These are phyloP conservation scores for Ogataea ganodermae DNA, from an alignment of 805 yeast species.

Conservation along the genomic window DNA sequence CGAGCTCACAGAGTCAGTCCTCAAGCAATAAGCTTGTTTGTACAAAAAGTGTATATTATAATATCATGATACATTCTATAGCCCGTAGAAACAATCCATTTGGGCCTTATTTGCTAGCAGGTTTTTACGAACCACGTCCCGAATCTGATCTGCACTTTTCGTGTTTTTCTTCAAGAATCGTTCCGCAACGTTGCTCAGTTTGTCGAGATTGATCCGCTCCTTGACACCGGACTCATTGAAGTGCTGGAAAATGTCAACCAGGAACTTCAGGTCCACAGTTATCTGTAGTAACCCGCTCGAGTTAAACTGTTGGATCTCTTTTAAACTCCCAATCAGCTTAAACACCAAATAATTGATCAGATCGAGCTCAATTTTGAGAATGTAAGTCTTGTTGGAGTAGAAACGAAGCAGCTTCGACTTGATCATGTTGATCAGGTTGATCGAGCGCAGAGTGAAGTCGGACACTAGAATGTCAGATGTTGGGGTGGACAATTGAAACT, in stretches of 20 bases:
- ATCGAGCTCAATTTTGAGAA: conserved; percentile 25
- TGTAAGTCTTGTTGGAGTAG: conserved; percentile 23
- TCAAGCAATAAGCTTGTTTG: conserved; percentile 15
- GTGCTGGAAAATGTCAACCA: conserved; percentile 24
- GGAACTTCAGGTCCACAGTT: conserved; percentile 27
- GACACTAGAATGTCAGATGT: conserved; percentile 22
- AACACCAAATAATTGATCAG: conserved; percentile 25
- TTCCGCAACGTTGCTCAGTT: conserved; percentile 23
- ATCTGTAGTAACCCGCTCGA: conserved; percentile 28
- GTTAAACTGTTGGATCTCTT: conserved; percentile 27
- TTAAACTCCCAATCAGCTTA: conserved; percentile 26
- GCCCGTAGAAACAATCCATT: conserved; percentile 29
- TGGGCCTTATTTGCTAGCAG: conserved; percentile 28
- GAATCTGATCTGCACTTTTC: conserved; percentile 18
- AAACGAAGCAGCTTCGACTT: conserved; percentile 29
- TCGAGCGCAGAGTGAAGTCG: conserved; percentile 24
- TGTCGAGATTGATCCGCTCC: conserved; percentile 21
- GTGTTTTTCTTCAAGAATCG: conserved; percentile 25
- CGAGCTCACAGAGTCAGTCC: conserved; percentile 29
- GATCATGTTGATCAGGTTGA: conserved; percentile 28
- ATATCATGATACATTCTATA: background rate
- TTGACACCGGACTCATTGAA: conserved; percentile 20
- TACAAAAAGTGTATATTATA: conserved; percentile 4
- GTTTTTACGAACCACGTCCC: conserved; percentile 22
- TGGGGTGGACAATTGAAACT: conserved; percentile 9